Percentiles rank a stretch among this genome's conserved stretches.
Conservation (phyloP, 1,139 yeast species). For the Spencermartinsiella ligniputridi region DNA sequence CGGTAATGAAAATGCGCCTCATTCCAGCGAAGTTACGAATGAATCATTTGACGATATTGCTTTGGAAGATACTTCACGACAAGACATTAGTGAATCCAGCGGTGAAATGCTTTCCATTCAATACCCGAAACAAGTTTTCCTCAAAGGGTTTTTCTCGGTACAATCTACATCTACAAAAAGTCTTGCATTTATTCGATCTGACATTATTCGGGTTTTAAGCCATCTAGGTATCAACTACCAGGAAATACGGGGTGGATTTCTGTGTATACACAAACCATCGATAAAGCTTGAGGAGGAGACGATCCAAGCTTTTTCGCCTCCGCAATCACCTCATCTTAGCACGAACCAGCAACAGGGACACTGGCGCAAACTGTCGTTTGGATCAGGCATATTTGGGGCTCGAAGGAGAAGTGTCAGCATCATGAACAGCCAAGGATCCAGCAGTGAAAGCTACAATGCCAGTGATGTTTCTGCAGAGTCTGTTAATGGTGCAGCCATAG, state of each 20-base stretch:
- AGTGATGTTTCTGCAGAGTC: constrained; percentile 34
- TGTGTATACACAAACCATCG: constrained; percentile 66
- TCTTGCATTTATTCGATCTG: constrained; percentile 80
- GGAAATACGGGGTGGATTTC: constrained; percentile 93
- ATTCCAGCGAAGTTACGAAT: constrained; percentile 46
- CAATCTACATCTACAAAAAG: constrained; percentile 95
- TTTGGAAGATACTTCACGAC: constrained; percentile 34
- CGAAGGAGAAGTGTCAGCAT: constrained; percentile 18
- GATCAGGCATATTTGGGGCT: constrained; percentile 29
- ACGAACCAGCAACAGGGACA: constrained; percentile 24
- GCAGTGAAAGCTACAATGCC: constrained; percentile 26
- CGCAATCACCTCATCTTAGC: constrained; percentile 18
- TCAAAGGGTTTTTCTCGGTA: constrained; percentile 92
- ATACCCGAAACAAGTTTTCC: constrained; percentile 83
- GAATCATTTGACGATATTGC: constrained; percentile 67
- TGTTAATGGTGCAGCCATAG: constrained; percentile 44
- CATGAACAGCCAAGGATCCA: constrained; percentile 16
- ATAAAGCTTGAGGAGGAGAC: constrained; percentile 18
- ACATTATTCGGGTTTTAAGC: constrained; percentile 72
- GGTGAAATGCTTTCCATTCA: constrained; percentile 86
- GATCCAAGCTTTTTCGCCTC: constrained; percentile 11
- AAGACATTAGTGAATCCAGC: neutral
- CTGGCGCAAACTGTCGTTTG: constrained; percentile 34
- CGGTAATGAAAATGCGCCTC: constrained; percentile 40
- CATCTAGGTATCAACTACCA: constrained; percentile 75